A percentile compares a stretch with the other conserved stretches of the same genome.
phyloP scores from a whole-genome alignment of 305 asterid genomes.

The Fraxinus albicans region DNA sequence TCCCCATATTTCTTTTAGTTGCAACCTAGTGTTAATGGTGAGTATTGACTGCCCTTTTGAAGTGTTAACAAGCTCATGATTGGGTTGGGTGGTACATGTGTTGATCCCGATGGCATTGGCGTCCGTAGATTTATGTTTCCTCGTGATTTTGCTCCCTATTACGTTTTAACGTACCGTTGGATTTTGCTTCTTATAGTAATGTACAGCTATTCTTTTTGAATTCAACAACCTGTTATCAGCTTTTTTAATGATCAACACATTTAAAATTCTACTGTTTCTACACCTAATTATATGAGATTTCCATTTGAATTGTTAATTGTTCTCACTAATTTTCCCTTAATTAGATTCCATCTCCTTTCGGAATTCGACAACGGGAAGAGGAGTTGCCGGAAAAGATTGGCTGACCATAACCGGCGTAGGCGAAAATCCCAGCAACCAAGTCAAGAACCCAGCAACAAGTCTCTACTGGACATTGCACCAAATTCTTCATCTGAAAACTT shows the following conservation, averaged over 20 bases:
- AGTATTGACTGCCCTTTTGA: conserved; percentile 44
- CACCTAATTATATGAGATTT: neutral
- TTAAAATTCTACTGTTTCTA: neutral
- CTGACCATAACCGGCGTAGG: conserved; percentile 87
- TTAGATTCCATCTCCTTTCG: conserved; percentile 78
- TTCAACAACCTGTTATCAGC: neutral
- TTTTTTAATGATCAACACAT: neutral
- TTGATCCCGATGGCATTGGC: conserved; percentile 74
- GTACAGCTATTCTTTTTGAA: neutral
- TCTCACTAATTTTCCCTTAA: neutral
- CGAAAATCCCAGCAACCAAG: conserved; percentile 71
- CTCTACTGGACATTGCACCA: conserved; percentile 30
- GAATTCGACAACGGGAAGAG: conserved; percentile 92
- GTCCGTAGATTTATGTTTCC: conserved; percentile 46
- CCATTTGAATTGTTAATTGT: neutral
- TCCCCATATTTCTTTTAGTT: conserved; percentile 24
- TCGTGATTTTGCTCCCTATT: conserved; percentile 28
- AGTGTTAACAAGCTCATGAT: conserved; percentile 38
- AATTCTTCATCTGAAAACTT: conserved; percentile 55
- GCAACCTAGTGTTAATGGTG: neutral
- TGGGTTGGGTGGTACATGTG: conserved; percentile 46
- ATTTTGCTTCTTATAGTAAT: neutral
- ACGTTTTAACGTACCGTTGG: conserved; percentile 32
- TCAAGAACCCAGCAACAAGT: conserved; percentile 45
- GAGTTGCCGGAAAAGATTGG: conserved; percentile 92